Conservation (phyloP, 139 green algal genomes). For the Gonium pectorale region DNA sequence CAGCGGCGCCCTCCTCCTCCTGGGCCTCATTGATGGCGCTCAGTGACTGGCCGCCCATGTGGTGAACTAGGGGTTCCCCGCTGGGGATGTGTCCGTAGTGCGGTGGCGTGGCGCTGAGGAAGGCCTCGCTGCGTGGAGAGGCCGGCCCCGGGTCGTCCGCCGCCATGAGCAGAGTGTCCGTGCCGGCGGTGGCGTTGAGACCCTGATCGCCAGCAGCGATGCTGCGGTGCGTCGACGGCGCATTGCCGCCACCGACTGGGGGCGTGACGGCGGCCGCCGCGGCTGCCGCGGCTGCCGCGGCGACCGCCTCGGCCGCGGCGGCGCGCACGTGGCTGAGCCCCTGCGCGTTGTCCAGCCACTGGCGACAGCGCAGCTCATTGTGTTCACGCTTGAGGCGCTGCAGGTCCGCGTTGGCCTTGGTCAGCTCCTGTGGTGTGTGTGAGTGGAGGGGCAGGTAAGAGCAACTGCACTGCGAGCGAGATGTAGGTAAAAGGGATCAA, state of each 20-base stretch:
- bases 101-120: neutral
- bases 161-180: neutral
- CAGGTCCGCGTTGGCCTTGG: conserved; percentile 37
- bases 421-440: conserved; percentile 41
- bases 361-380: conserved; percentile 40
- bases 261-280: neutral
- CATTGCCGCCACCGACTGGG: neutral
- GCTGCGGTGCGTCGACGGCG: neutral
- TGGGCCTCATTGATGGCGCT: conserved; percentile 26
- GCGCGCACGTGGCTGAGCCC: conserved; percentile 49
- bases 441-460: too few species aligned
- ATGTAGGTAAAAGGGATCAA: too few species aligned
- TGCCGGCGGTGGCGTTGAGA: conserved; percentile 19
- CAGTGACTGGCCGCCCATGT: neutral
- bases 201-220: neutral
- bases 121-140: conserved; percentile 16
- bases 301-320: conserved; percentile 1
- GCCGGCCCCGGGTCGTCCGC: conserved; percentile 21
- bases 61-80: neutral
- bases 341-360: conserved; percentile 54
- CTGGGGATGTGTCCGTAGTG: neutral
- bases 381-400: conserved; percentile 35
- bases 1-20: neutral
- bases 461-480: too few species aligned
- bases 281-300: conserved; percentile 12